Percentiles rank a stretch among this genome's conserved stretches.
phyloP scores from a whole-genome alignment of 2,329 filamentous ascomycete genomes.

The Stachybotrys chartarum region DNA sequence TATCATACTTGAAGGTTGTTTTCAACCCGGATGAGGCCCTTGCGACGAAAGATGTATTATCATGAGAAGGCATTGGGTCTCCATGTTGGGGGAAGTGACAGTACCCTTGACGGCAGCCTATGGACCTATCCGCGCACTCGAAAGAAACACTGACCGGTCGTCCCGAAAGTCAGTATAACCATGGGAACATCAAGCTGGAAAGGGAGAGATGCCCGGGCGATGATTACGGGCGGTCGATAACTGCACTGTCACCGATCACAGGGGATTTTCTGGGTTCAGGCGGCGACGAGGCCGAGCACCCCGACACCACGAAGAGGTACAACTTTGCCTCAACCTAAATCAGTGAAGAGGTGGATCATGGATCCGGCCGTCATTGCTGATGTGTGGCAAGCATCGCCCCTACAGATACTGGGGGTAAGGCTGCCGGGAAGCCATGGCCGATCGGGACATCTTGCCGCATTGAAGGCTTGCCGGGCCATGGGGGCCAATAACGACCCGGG shows the following conservation, averaged over 20 bases:
- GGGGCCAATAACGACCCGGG: not conserved
- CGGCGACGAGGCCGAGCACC: not conserved
- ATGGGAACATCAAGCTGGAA: slow-evolving; percentile 48
- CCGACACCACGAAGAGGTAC: not conserved
- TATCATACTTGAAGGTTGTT: not conserved
- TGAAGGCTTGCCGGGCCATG: not conserved
- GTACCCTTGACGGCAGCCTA: slow-evolving; percentile 30
- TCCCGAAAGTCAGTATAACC: slow-evolving; percentile 48
- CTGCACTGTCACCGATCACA: not conserved
- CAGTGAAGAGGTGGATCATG: not conserved
- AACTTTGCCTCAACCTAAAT: not conserved
- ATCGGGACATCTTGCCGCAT: not conserved
- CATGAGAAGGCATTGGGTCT: slow-evolving; percentile 43
- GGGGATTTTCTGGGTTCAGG: not conserved
- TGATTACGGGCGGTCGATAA: not conserved
- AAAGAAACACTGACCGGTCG: slow-evolving; percentile 47
- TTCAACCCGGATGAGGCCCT: not conserved
- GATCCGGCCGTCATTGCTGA: not conserved
- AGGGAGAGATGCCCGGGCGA: slow-evolving; percentile 33
- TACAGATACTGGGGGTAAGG: not conserved
- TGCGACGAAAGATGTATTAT: not conserved
- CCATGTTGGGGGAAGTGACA: slow-evolving; percentile 39
- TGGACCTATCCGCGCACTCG: slow-evolving; percentile 38
- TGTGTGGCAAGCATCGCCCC: not conserved
- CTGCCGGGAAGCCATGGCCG: not conserved